A percentile compares a stretch with the other conserved stretches of the same genome.
phyloP scores from a whole-genome alignment of 345 rosid species.

The Hypericum perforatum region DNA sequence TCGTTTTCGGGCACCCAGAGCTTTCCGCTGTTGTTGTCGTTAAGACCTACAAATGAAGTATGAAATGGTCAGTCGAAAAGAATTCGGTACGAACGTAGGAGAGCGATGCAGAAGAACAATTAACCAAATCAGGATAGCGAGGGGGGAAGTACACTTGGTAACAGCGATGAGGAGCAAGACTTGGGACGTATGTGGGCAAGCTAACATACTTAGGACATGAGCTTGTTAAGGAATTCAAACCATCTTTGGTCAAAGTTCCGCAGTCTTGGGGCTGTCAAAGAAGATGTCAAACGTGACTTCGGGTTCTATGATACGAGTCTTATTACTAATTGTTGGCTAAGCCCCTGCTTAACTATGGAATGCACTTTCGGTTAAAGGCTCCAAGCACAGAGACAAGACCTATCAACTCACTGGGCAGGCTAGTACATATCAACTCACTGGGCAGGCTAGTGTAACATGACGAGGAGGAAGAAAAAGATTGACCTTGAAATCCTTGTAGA shows the following conservation, averaged over 20 bases:
- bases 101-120: no score
- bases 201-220: slow-evolving; percentile 80
- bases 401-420: no score
- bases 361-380: no score
- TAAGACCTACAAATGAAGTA: neutral
- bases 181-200: slow-evolving; percentile 54
- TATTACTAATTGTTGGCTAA: no score
- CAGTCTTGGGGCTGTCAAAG: slow-evolving; percentile 68
- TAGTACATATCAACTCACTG: no score
- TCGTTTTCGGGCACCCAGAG: neutral
- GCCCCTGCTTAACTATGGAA: no score
- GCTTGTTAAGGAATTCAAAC: slow-evolving; percentile 25
- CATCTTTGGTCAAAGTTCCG: slow-evolving; percentile 17
- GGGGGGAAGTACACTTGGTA: no score
- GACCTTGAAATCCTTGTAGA: slow-evolving; percentile 82
- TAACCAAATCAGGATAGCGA: no score
- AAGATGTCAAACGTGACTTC: slow-evolving; percentile 13
- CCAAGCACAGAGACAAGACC: no score
- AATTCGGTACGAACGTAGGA: no score
- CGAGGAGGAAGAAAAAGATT: slow-evolving; percentile 9
- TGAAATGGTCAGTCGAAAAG: neutral
- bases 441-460: no score
- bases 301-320: neutral
- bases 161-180: slow-evolving; percentile 8
- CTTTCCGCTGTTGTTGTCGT: neutral